Conservation (phyloP, 441 rosid genomes). For the Jatropha podagrica region DNA sequence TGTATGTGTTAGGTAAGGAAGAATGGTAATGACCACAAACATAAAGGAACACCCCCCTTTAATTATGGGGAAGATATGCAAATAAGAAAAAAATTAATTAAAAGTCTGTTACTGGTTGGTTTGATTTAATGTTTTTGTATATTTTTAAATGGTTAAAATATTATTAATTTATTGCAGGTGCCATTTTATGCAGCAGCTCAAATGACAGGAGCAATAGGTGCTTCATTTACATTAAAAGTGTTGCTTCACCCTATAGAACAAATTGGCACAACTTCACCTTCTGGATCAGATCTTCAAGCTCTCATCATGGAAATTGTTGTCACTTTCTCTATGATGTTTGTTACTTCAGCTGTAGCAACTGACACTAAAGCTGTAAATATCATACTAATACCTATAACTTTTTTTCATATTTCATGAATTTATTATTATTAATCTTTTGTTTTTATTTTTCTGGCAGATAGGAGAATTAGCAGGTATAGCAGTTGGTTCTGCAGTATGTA, state of each 20-base stretch:
- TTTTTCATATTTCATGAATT: not conserved
- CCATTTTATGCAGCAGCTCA: constrained; percentile 58
- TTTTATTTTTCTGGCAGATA: constrained; percentile 27
- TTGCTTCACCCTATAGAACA: constrained; percentile 46
- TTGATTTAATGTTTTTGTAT: no score
- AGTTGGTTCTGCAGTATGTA: constrained; percentile 68
- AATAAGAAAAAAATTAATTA: no score
- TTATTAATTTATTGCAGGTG: constrained; percentile 33
- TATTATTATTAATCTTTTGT: not conserved
- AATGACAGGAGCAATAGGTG: constrained; percentile 44
- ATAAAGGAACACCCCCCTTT: not conserved
- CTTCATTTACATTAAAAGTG: constrained; percentile 41
- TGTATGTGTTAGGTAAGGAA: not conserved
- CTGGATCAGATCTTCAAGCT: constrained; percentile 50
- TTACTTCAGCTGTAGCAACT: constrained; percentile 61
- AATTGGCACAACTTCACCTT: constrained; percentile 54
- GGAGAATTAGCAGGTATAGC: constrained; percentile 71
- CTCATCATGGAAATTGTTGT: constrained; percentile 62
- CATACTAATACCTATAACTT: not conserved
- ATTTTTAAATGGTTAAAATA: no score
- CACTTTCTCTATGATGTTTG: constrained; percentile 61
- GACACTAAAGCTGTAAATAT: constrained; percentile 55
- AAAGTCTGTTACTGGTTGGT: no score
- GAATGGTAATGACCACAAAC: not conserved
- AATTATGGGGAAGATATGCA: not conserved